These are phyloP conservation scores for Macrotyloma uniflorum DNA, from an alignment of 306 rosid genomes.

Conservation along the genomic window DNA sequence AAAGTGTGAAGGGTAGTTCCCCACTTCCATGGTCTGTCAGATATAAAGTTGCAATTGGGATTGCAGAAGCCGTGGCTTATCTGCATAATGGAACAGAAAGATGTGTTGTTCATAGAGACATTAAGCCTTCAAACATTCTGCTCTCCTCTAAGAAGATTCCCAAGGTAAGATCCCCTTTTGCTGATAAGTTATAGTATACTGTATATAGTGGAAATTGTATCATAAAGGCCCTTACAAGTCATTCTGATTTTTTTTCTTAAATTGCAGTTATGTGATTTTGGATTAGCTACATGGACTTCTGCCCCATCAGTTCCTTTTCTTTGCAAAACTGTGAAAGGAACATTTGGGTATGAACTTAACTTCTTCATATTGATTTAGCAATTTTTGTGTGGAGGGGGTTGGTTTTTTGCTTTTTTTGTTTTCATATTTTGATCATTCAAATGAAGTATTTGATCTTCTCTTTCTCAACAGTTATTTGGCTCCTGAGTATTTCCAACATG, in stretches of 20 bases:
- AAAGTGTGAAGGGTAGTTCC: conserved; percentile 50
- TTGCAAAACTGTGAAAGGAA: conserved; percentile 90
- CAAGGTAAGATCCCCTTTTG: conserved; percentile 54
- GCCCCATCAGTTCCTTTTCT: conserved; percentile 89
- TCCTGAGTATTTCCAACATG: conserved; percentile 92
- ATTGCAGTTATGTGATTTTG: conserved; percentile 80
- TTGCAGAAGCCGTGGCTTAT: conserved; percentile 70
- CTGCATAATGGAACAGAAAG: conserved; percentile 81
- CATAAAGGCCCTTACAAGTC: not conserved
- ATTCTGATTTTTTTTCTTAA: conserved; percentile 16
- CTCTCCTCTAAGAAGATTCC: conserved; percentile 83
- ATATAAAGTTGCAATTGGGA: conserved; percentile 73
- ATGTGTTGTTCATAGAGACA: conserved; percentile 83
- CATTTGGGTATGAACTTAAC: conserved; percentile 73
- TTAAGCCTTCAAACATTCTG: conserved; percentile 88
- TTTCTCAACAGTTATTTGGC: conserved; percentile 71
- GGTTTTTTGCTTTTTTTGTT: not conserved
- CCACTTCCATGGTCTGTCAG: conserved; percentile 76
- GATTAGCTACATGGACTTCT: conserved; percentile 90
- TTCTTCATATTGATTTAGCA: not conserved
- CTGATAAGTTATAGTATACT: not conserved
- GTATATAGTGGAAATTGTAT: not conserved
- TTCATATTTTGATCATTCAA: conserved; percentile 17
- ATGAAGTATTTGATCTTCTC: not conserved
- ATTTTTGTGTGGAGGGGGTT: not conserved